Evolutionary conservation across 164 flowering plant species (phyloP).

Genomic region (Nelumbo lutea): DNA sequence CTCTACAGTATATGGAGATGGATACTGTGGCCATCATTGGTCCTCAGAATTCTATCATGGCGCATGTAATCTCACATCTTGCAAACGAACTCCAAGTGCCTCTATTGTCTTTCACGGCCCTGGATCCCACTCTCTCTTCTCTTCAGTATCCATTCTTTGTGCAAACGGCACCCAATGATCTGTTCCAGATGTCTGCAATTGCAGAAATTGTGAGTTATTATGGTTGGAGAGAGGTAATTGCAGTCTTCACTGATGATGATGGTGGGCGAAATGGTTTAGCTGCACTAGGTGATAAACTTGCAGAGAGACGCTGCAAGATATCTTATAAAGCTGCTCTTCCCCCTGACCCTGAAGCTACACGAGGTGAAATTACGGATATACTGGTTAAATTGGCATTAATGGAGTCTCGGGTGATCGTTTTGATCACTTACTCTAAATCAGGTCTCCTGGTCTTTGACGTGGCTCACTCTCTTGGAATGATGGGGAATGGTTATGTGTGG

Average conservation of each 20-base stretch:
- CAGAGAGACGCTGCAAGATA: constrained; percentile 17
- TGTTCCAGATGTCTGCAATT: constrained; percentile 20
- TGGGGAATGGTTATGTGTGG: constrained; percentile 39
- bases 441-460: constrained; percentile 26
- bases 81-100: constrained; percentile 25
- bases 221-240: constrained; percentile 22
- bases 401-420: constrained; percentile 33
- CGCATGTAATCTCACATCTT: constrained; percentile 23
- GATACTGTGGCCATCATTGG: constrained; percentile 27
- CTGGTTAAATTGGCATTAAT: constrained; percentile 24
- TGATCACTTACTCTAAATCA: constrained; percentile 20
- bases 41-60: constrained; percentile 20
- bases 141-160: constrained; percentile 27
- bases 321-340: constrained; percentile 22
- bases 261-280: constrained; percentile 19
- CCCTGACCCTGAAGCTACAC: constrained; percentile 8
- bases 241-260: constrained; percentile 20
- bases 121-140: constrained; percentile 20
- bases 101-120: constrained; percentile 20
- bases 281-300: constrained; percentile 22
- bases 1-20: constrained; percentile 22
- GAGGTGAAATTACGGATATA: constrained; percentile 18
- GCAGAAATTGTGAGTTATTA: constrained; percentile 17
- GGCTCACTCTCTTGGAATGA: constrained; percentile 31
- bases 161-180: constrained; percentile 18